A percentile compares a stretch with the other conserved stretches of the same genome.
These are phyloP conservation scores for Scleromitrula shiraiana DNA, from an alignment of 2,329 filamentous ascomycete genomes.

Conservation along the genomic window DNA sequence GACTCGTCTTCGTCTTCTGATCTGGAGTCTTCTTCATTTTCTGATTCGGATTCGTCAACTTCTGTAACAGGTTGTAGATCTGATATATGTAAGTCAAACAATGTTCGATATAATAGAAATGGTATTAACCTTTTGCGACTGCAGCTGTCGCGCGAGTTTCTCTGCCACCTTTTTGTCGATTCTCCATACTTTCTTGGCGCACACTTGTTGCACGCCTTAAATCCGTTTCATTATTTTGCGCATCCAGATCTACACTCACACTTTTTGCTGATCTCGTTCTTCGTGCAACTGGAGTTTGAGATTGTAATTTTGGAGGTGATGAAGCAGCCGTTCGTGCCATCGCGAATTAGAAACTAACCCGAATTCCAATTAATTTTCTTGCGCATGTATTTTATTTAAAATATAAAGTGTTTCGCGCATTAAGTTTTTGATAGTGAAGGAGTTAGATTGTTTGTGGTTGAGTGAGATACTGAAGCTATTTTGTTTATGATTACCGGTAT, in stretches of 20 bases:
- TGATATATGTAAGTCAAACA: too few relatives aligned
- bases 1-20: neutral
- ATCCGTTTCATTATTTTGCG: slow-evolving; percentile 8
- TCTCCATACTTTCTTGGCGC: slow-evolving; percentile 20
- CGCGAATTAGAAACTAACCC: neutral
- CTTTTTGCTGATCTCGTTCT: slow-evolving; percentile 31
- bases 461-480: too few relatives aligned
- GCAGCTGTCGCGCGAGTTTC: slow-evolving; percentile 6
- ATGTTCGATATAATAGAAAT: too few relatives aligned
- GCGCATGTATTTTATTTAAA: neutral
- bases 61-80: neutral
- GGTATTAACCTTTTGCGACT: slow-evolving; percentile 16
- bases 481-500: too few relatives aligned
- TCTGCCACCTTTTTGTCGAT: slow-evolving; percentile 3
- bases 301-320: slow-evolving; percentile 21
- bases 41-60: neutral
- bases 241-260: slow-evolving; percentile 31
- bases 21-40: neutral
- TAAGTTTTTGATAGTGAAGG: neutral
- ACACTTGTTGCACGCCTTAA: slow-evolving; percentile 7
- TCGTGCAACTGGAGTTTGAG: slow-evolving; percentile 17
- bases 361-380: neutral
- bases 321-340: slow-evolving; percentile 7
- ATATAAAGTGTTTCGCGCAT: too few relatives aligned
- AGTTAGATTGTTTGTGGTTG: too few relatives aligned